Base-by-base conservation (phyloP, 352 stramenopile genomes). In the Phytophthora capsici region DNA sequence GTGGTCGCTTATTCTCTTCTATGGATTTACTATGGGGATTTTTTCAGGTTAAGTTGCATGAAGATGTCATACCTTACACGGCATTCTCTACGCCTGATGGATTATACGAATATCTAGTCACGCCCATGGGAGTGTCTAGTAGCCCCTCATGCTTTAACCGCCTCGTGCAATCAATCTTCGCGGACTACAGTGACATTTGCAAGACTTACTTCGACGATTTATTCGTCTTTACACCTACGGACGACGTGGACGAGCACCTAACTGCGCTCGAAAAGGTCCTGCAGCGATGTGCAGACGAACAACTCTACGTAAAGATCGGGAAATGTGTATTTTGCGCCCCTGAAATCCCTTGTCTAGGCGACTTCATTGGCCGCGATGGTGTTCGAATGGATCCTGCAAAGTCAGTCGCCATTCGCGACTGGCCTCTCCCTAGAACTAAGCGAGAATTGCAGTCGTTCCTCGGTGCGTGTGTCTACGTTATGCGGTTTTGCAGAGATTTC, bases 101-200 rank as follows among this genome's bases (percentile, higher is more conserved):
- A 25, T 7, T 57, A 2, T 57, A 37, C 14, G 36, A 57, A 16
- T 57, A 57, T 9, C 34, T 47, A 2, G 49, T 48, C 22, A 57
- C 34, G 10, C 36, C 49, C 2, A 47, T 57, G 49, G 49, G 49
- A 0, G 16, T 57, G 0, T 47, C 34, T 10, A 57, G 54, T 13
- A 57, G 32, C 32, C 32, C 32, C 1, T 46, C 48, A 16, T 57
- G 52, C 26, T 50, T 50, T 6, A 36, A 50, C 10, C 43, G 43
- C 2, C 3, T 50, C 40, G 51, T 47, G 16, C 36, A 43, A 38
- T 6, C 2, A 2, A 48, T 30, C 13, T 30, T 48, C 6, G 20
- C 20, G 0, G 20, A 48, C 41, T 30, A 30, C 16, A 46, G 14
- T 25, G 41, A 30, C 19, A 30, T 48, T 26, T 48, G 41, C 6